Conservation (phyloP, 495 filamentous ascomycete species). For the Penicillium cataractarum region DNA sequence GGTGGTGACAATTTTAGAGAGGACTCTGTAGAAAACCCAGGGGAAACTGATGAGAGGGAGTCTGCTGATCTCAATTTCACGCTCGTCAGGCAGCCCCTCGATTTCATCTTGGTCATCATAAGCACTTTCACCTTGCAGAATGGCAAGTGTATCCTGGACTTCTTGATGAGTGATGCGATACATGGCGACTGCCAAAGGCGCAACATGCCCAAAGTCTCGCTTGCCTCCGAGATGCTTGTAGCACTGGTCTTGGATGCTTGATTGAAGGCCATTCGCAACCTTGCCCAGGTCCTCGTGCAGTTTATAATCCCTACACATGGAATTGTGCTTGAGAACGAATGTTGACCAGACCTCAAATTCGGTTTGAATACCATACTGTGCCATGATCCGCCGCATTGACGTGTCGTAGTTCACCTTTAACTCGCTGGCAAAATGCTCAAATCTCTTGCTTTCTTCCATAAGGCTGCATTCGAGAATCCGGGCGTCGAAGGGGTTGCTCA, state of each 20-base stretch:
- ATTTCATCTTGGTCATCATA: constrained; percentile 24
- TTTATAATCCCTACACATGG: constrained; percentile 74
- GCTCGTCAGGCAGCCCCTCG: constrained; percentile 27
- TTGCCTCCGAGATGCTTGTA: constrained; percentile 62
- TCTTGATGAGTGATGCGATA: constrained; percentile 81
- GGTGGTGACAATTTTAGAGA: constrained; percentile 71
- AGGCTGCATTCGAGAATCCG: constrained; percentile 71
- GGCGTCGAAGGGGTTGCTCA: constrained; percentile 71
- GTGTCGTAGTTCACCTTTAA: constrained; percentile 80
- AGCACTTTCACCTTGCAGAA: constrained; percentile 15
- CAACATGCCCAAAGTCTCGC: constrained; percentile 58
- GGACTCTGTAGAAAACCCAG: constrained; percentile 78
- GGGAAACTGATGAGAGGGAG: constrained; percentile 91
- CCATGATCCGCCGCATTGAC: constrained; percentile 77
- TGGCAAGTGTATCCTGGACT: constrained; percentile 55
- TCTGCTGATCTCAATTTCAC: background rate
- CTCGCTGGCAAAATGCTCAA: constrained; percentile 60
- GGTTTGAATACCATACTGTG: constrained; percentile 79
- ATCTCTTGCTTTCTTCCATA: constrained; percentile 45
- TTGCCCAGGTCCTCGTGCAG: constrained; percentile 78
- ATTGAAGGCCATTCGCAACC: constrained; percentile 63
- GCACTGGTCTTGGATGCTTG: constrained; percentile 67
- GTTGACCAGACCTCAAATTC: constrained; percentile 92
- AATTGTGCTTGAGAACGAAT: constrained; percentile 75
- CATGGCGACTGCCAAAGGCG: constrained; percentile 80